These are phyloP conservation scores for Lepidium africanum DNA, from an alignment of 345 rosid species.

Conservation along the genomic window DNA sequence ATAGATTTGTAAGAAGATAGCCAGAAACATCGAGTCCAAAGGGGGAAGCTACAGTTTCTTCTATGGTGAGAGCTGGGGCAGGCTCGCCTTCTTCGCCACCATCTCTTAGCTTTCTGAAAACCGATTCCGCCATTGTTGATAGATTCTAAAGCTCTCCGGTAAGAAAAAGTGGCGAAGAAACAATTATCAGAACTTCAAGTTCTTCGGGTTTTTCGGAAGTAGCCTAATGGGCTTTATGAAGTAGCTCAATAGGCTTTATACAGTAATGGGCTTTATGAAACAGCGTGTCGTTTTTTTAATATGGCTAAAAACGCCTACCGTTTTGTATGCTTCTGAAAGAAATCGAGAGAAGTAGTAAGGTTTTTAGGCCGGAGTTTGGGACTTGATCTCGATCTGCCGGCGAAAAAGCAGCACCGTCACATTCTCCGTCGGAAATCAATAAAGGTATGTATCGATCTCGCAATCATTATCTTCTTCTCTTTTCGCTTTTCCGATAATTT, in stretches of 20 bases:
- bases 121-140: constrained; percentile 57
- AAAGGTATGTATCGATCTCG: constrained; percentile 6
- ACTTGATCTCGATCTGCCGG: constrained; percentile 16
- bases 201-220: neutral
- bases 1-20: constrained; percentile 54
- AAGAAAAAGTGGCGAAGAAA: neutral
- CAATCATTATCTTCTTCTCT: neutral
- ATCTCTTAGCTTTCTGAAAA: constrained; percentile 72
- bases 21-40: constrained; percentile 56
- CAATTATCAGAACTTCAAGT: neutral
- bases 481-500: neutral
- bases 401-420: neutral
- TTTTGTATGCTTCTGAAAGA: neutral
- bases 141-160: neutral
- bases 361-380: neutral
- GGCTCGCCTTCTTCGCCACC: constrained; percentile 79
- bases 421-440: neutral
- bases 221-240: constrained; percentile 7
- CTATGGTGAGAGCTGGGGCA: constrained; percentile 71
- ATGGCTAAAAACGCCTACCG: constrained; percentile 8
- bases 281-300: neutral
- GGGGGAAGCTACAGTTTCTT: constrained; percentile 57
- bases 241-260: neutral
- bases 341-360: neutral
- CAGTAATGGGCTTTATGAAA: neutral